Base-by-base conservation (phyloP, 306 rosid species). In the Quercus variabilis region DNA sequence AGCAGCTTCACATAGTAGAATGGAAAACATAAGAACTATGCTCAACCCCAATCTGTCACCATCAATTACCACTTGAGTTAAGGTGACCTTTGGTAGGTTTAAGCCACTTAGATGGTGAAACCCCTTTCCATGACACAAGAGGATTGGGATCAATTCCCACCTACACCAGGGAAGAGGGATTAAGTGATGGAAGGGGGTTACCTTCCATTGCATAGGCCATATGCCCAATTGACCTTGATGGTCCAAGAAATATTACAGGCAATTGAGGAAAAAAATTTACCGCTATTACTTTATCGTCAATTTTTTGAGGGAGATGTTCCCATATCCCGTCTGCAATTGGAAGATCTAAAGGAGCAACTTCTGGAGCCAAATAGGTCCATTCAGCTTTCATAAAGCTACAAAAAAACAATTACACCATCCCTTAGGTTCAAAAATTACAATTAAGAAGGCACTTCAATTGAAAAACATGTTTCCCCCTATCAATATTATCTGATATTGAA, bases 371-470 rank as follows among this genome's bases (percentile, higher is more conserved):
- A 77, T 90, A 91, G 86, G 74, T 76, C 94, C 85, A 89, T 86
- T 96, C 99, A 80, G 89, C 91, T 74, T 74, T 79, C 88, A 96
- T 67, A 88, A 76, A 96, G 76, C 99, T 96, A 75, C 91, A 84
- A 10, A 71, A 71, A 52, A 82, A 80, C 85, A 77, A 79, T 78
- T 55, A 82, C 76, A 81, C 7, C 65, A 56, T 79, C 62, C 75
- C 18, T 81, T 77, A 76, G 78, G 69, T 63, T 79, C 4, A 41
- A 79, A 76, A 10, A 75, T 74, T 71, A 59, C 71, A 78, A 13
- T 74, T 51, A 11, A 3, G 67, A 17, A 55, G 35, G 64, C 73
- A 57, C 68, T 31, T 41, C 13, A 41, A 78, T 21, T 21, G 20
- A 4, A 26, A 74, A 78, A 31, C 26, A 73, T 54, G 46, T 17